Evolutionary conservation across 2,329 filamentous ascomycete species (phyloP), one percentile per base, ranked within the genome.

Genomic region (Clarireedia monteithiana): DNA sequence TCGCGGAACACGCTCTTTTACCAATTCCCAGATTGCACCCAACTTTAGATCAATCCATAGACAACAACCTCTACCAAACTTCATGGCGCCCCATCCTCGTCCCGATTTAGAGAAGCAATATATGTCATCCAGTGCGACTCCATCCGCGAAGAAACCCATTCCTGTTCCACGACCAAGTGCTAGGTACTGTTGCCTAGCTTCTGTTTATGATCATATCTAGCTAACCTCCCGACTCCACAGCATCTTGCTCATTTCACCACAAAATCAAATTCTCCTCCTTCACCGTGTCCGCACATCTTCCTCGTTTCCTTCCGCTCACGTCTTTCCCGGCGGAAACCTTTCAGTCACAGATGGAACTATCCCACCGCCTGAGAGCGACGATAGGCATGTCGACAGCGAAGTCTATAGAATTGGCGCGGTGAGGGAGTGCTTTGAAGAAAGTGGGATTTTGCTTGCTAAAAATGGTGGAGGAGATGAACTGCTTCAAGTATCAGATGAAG

Each of bases 341-440:
- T 71, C 81, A 0, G 80, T 81, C 20, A 89, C 96, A 65, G 92
- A 97, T 64, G 91, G 88, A 2, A 62, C 62, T 0, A 69, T 82
- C 1, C 77, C 79, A 0, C 60, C 60, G 0, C 63, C 68, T 0
- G 76, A 77, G 15, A 75, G 82, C 27, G 70, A 75, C 0, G 73
- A 71, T 9, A 74, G 85, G 12, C 91, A 96, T 64, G 70, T 75
- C 10, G 91, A 96, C 68, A 83, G 83, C 0, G 73, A 76, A 0
- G 79, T 83, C 3, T 96, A 96, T 67, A 78, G 91, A n/a, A 72
- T 89, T 38, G 91, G 86, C 5, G 94, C 91, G 0, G 82, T 97
- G 24, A 79, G 94, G 6, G 94, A 97, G 75, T 90, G 90, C 0
- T 97, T 97, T 67, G 94, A 99, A 69, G 94, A 97, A 73, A 91